phyloP scores from a whole-genome alignment of 2,329 filamentous ascomycete genomes.

The Cercospora sp. region DNA sequence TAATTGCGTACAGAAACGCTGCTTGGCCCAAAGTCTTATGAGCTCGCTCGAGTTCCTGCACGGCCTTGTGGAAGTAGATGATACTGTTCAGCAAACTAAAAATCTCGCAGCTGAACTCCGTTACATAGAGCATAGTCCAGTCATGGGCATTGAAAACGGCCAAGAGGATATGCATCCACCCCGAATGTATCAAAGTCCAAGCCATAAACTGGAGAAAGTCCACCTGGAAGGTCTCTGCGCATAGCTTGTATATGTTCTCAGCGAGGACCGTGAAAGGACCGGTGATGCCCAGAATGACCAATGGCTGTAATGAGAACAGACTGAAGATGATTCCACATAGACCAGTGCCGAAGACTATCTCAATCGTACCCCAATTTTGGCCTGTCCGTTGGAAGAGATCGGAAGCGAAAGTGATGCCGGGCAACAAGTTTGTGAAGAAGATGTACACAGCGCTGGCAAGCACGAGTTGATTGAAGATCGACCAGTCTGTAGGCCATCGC shows the following conservation, averaged over 20 bases:
- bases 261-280: constrained; percentile 67
- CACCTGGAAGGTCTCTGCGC: constrained; percentile 56
- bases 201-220: constrained; percentile 67
- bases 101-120: constrained; percentile 65
- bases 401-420: constrained; percentile 66
- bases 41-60: constrained; percentile 63
- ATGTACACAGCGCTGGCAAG: constrained; percentile 65
- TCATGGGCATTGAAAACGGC: constrained; percentile 68
- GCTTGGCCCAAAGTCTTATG: constrained; percentile 59
- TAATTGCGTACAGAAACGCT: constrained; percentile 64
- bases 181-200: constrained; percentile 65
- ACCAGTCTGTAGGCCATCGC: constrained; percentile 41
- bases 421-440: constrained; percentile 67
- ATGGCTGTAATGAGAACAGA: constrained; percentile 60
- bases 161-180: constrained; percentile 65
- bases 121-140: constrained; percentile 71
- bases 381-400: constrained; percentile 64
- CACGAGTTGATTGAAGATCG: constrained; percentile 62
- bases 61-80: constrained; percentile 65
- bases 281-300: constrained; percentile 66
- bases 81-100: constrained; percentile 67
- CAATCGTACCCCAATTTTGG: constrained; percentile 64
- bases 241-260: constrained; percentile 64
- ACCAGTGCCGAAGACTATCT: constrained; percentile 66
- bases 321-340: constrained; percentile 64